phyloP scores from a whole-genome alignment of 2,329 filamentous ascomycete genomes.

The Diaporthe citrichinensis region DNA sequence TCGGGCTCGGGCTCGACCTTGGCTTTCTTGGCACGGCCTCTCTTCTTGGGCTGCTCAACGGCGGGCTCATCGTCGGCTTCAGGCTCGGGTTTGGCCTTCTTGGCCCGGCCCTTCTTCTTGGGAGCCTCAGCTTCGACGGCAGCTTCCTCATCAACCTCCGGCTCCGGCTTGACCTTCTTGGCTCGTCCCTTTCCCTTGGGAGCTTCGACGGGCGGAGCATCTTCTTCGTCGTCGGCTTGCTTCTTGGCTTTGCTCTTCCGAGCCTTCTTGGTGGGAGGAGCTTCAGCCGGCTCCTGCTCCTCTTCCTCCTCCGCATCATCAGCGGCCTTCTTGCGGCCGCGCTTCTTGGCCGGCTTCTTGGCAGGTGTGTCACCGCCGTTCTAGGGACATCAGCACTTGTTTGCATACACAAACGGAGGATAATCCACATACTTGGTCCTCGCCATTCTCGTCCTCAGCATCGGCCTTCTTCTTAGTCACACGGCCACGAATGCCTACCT shows the following conservation, averaged over 20 bases:
- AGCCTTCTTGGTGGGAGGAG: slow-evolving; percentile 57
- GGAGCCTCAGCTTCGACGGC: slow-evolving; percentile 66
- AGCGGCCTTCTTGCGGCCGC: slow-evolving; percentile 51
- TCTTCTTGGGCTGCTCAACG: slow-evolving; percentile 46
- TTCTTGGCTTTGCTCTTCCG: slow-evolving; percentile 48
- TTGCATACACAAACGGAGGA: slow-evolving; percentile 25
- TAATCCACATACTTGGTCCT: slow-evolving; percentile 37
- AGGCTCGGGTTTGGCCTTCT: slow-evolving; percentile 46
- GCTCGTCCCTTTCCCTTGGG: slow-evolving; percentile 47
- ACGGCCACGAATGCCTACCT: slow-evolving; percentile 71
- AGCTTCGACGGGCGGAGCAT: slow-evolving; percentile 40
- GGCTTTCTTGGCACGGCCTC: slow-evolving; percentile 47
- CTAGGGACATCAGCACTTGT: slow-evolving; percentile 27
- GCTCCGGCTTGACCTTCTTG: slow-evolving; percentile 52
- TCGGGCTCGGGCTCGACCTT: slow-evolving; percentile 36
- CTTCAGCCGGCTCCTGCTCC: slow-evolving; percentile 31
- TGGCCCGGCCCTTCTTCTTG: slow-evolving; percentile 49
- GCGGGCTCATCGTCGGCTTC: slow-evolving; percentile 40
- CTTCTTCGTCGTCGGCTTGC: slow-evolving; percentile 35
- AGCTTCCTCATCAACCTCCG: slow-evolving; percentile 54
- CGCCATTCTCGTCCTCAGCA: slow-evolving; percentile 51
- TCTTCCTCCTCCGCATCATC: slow-evolving; percentile 46
- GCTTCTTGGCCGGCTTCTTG: slow-evolving; percentile 53
- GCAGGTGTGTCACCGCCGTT: slow-evolving; percentile 48
- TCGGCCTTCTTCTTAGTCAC: slow-evolving; percentile 54